These are phyloP conservation scores for Solanum sitiens DNA, from an alignment of 257 asterid genomes.

Conservation along the genomic window DNA sequence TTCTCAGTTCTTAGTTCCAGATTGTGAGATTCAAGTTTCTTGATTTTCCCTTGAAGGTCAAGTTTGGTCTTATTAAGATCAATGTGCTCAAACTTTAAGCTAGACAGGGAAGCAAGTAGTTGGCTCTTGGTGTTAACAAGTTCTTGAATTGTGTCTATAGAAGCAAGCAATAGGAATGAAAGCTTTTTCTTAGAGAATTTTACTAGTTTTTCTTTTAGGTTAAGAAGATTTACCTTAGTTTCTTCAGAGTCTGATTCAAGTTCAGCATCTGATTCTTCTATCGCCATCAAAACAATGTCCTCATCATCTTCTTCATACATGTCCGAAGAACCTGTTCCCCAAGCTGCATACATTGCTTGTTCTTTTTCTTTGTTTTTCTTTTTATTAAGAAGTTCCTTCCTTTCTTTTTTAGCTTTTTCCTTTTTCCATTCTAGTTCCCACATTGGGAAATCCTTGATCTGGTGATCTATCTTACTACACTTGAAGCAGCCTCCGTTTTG, in stretches of 20 bases:
- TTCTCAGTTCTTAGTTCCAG: no score
- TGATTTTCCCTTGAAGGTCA: no score
- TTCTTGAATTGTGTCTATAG: background rate
- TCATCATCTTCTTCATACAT: no score
- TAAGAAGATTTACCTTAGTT: background rate
- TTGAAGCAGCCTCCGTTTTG: background rate
- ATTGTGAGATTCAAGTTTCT: no score
- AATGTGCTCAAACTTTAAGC: background rate
- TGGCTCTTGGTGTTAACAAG: no score
- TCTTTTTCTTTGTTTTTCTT: no score
- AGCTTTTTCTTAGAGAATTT: background rate
- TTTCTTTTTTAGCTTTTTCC: background rate
- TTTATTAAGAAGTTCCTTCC: background rate
- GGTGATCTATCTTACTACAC: background rate
- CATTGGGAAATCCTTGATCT: background rate
- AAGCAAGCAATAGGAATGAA: background rate
- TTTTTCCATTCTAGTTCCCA: background rate
- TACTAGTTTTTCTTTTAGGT: no score
- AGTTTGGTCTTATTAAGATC: background rate
- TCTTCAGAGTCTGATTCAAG: background rate
- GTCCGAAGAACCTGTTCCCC: background rate
- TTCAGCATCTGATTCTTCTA: background rate
- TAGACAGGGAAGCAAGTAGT: no score
- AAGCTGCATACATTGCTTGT: background rate
- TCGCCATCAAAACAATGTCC: background rate